These are phyloP conservation scores for Phytophthora brassicae DNA, from an alignment of 352 stramenopile genomes.

Conservation along the genomic window DNA sequence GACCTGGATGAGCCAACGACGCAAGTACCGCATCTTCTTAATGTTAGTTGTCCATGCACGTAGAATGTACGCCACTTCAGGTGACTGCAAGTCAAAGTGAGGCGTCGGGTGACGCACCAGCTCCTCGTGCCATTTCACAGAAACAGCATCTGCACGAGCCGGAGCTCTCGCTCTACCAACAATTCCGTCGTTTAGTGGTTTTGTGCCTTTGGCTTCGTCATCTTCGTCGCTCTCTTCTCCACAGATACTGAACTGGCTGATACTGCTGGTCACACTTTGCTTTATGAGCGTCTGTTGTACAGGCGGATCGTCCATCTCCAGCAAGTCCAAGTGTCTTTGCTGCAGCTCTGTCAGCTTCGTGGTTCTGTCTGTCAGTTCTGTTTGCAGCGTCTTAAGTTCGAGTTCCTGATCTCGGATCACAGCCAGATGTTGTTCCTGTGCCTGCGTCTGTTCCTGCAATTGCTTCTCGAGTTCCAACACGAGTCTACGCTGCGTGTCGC, in stretches of 20 bases:
- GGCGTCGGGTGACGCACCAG: conserved; percentile 70
- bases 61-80: conserved; percentile 74
- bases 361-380: conserved; percentile 27
- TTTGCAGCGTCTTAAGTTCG: conserved; percentile 46
- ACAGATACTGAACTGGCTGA: conserved; percentile 34
- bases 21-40: conserved; percentile 70
- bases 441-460: conserved; percentile 37
- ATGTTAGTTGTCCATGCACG: conserved; percentile 63
- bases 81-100: conserved; percentile 71
- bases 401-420: conserved; percentile 67
- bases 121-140: conserved; percentile 59
- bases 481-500: conserved; percentile 25
- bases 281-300: conserved; percentile 7
- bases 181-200: background rate
- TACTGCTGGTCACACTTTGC: conserved; percentile 18
- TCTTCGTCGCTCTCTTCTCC: conserved; percentile 33
- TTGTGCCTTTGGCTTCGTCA: conserved; percentile 18
- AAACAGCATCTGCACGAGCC: conserved; percentile 12
- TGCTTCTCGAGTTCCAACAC: conserved; percentile 45
- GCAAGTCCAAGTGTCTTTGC: conserved; percentile 34
- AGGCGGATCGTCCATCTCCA: conserved; percentile 32
- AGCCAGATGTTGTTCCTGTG: conserved; percentile 51
- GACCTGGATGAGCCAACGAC: conserved; percentile 65
- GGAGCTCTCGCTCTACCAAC: conserved; percentile 15
- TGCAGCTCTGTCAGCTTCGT: conserved; percentile 32